Base-by-base conservation (phyloP, 148 eudicot species). In the Persicaria maculosa region DNA sequence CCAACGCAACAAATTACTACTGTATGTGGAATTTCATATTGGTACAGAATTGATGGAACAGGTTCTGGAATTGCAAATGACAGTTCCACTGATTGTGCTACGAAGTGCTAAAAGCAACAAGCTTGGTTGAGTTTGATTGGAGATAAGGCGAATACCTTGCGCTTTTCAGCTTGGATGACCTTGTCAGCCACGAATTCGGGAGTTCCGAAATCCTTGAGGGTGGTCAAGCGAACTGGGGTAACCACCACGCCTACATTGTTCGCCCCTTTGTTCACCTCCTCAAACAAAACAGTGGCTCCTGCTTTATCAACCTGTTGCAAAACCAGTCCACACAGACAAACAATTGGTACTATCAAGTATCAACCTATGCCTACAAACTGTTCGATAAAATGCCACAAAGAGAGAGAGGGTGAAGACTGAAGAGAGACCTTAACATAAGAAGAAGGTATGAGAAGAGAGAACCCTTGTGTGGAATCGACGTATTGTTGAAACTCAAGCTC, bases 231-330 rank as follows among this genome's bases (percentile, higher is more conserved):
- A 77, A 92, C 94, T 22, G 98, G 98, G 85, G 31, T 85, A 54
- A 93, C 97, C 45, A 93, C 97, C 12, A 93, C 86, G 10, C 98
- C 97, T 0, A 93, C 76, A 85, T 84, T 93, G 81, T 93, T 93
- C 40, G 88, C 79, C 19, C 85, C 84, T 77, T 89, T 91, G 65
- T 77, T 81, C 76, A 82, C 79, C 81, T 93, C 97, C 86, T 93
- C 91, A 77, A 93, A 91, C 72, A 93, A 77, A 70, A 77, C 87
- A 44, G 89, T 93, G 0, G 98, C 98, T 71, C 98, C 98, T 54
- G 98, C 90, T 86, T 93, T 93, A 55, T 93, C 95, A 65, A 89
- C 90, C 98, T 91, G 74, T 64, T 57, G 31, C 76, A 79, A 61
- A 55, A 69, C 54, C 72, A 46, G 17, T 36, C 9, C 54, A 50